These are phyloP conservation scores for Mucor sp. DNA, from an alignment of 371 early-diverging fungal genomes.

Conservation along the genomic window DNA sequence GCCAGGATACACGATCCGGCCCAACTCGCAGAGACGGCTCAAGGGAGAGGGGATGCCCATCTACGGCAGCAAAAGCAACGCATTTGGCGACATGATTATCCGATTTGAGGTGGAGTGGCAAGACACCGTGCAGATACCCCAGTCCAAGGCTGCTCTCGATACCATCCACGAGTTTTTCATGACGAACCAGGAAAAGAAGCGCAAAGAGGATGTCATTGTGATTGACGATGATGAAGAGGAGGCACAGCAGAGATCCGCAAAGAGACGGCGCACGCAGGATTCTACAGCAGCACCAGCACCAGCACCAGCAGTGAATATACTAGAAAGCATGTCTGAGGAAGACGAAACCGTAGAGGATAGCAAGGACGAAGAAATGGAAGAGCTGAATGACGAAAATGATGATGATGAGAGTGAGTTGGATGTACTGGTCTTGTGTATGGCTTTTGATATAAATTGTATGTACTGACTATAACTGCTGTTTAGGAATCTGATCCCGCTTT, in stretches of 20 bases:
- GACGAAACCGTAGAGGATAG: not conserved
- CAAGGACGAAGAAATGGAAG: not conserved
- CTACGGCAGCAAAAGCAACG: not conserved
- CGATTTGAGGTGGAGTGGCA: constrained; percentile 9
- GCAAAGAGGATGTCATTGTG: constrained; percentile 1
- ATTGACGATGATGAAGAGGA: constrained; percentile 15
- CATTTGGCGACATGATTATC: constrained; percentile 7
- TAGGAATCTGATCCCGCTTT: too few relatives aligned
- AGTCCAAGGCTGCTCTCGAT: not conserved
- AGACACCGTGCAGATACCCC: constrained; percentile 3
- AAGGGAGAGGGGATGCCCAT: constrained; percentile 16
- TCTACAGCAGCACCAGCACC: not conserved
- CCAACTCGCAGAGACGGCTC: not conserved
- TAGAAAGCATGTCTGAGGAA: not conserved
- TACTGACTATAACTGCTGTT: too few relatives aligned
- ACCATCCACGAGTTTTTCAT: constrained; percentile 1
- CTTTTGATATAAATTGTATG: too few relatives aligned
- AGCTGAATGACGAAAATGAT: not conserved
- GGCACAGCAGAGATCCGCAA: not conserved
- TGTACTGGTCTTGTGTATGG: too few relatives aligned
- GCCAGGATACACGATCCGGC: not conserved
- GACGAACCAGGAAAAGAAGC: constrained; percentile 1
- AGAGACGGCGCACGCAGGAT: not conserved
- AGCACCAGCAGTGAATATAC: not conserved
- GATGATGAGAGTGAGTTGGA: not conserved